A percentile compares a stretch with the other conserved stretches of the same genome.
These are phyloP conservation scores for Fusarium sterilihyphosum DNA, from an alignment of 2,329 filamentous ascomycete genomes.

Conservation along the genomic window DNA sequence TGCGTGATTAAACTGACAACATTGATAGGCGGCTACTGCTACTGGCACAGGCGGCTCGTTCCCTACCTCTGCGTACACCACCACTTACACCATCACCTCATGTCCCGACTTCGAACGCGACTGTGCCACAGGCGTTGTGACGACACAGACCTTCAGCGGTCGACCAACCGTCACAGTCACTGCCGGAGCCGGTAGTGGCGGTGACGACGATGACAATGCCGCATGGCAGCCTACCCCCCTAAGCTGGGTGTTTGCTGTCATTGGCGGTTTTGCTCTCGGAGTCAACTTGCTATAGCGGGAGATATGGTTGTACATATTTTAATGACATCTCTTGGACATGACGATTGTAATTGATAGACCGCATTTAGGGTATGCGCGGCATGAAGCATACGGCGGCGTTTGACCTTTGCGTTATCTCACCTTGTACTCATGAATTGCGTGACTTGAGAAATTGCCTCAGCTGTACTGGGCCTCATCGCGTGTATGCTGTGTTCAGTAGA, in stretches of 20 bases:
- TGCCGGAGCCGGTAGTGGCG: constrained; percentile 6
- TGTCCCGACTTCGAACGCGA: constrained; percentile 37
- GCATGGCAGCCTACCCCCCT: constrained; percentile 28
- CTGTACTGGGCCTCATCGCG: background rate
- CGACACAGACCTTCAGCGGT: constrained; percentile 39
- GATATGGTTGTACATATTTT: constrained; percentile 27
- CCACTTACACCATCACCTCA: constrained; percentile 43
- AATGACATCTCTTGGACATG: constrained; percentile 18
- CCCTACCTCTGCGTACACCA: constrained; percentile 36
- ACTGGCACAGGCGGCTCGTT: constrained; percentile 11
- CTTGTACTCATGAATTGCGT: background rate
- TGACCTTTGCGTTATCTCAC: constrained; percentile 1
- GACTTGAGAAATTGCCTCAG: background rate
- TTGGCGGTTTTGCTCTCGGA: constrained; percentile 38
- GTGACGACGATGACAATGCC: constrained; percentile 23
- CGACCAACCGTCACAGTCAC: constrained; percentile 37
- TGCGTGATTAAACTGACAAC: background rate
- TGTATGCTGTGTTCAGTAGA: background rate
- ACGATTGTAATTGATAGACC: constrained; percentile 29
- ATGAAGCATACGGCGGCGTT: constrained; percentile 29
- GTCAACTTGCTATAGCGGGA: constrained; percentile 38
- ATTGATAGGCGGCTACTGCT: constrained; percentile 8
- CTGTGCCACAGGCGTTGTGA: constrained; percentile 41
- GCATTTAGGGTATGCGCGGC: background rate
- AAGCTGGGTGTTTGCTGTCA: constrained; percentile 29